Conservation (phyloP, 129 eudicot species). For the Flaveria ramosissima region DNA sequence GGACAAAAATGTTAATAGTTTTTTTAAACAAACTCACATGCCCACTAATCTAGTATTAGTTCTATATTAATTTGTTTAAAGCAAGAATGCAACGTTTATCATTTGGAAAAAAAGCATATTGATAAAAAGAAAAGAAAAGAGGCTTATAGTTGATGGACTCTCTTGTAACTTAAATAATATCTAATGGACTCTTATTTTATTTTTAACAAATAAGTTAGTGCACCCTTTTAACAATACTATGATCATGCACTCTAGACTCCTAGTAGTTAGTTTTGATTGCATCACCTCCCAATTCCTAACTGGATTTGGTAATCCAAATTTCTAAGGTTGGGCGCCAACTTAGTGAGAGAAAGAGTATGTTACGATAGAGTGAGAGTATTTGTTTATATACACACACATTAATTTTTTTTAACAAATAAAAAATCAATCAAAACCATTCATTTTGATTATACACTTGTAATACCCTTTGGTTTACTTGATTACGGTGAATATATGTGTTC, state of each 20-base stretch:
- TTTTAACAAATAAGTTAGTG: neutral
- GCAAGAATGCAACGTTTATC: too few relatives aligned
- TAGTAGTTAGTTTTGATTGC: constrained; percentile 21
- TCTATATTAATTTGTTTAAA: too few relatives aligned
- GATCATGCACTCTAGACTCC: neutral
- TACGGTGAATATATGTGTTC: too few relatives aligned
- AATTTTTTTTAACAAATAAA: too few relatives aligned
- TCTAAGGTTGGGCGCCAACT: constrained; percentile 71
- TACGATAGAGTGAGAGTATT: neutral
- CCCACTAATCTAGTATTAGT: too few relatives aligned
- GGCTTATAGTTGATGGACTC: neutral
- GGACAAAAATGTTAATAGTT: too few relatives aligned
- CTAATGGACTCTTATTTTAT: constrained; percentile 12
- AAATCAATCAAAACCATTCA: too few relatives aligned
- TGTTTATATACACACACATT: neutral
- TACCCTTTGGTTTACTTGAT: too few relatives aligned
- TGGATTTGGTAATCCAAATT: constrained; percentile 66
- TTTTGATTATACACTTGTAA: too few relatives aligned
- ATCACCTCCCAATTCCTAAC: constrained; percentile 32
- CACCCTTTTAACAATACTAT: constrained; percentile 14
- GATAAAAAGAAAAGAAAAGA: neutral
- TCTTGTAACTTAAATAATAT: neutral
- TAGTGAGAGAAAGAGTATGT: constrained; percentile 13
- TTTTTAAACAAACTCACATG: too few relatives aligned
- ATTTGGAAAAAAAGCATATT: too few relatives aligned